phyloP scores from a whole-genome alignment of 805 yeast genomes.

The Blastobotrys americana region DNA sequence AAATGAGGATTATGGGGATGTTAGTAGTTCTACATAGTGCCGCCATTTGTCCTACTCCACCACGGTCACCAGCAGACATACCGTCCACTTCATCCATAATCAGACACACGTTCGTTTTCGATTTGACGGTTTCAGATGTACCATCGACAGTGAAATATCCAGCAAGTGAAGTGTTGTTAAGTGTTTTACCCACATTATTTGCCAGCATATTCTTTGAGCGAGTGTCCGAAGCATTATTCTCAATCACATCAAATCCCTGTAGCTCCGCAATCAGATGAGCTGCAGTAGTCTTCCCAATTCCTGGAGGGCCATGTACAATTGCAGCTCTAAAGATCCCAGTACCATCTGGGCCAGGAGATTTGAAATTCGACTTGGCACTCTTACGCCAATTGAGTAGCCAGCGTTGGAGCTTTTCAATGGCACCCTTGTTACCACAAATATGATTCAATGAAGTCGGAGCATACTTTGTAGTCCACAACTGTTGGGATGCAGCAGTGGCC shows the following conservation, averaged over 20 bases:
- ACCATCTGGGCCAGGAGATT: constrained; percentile 52
- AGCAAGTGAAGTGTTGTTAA: constrained; percentile 74
- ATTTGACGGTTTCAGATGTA: constrained; percentile 24
- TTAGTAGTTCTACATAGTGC: constrained; percentile 76
- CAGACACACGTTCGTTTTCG: constrained; percentile 60
- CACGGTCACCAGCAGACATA: constrained; percentile 98
- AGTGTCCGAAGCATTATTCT: constrained; percentile 84
- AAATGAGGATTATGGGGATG: constrained; percentile 86
- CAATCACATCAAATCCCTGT: constrained; percentile 72
- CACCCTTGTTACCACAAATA: constrained; percentile 85
- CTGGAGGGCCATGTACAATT: constrained; percentile 87
- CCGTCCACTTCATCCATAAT: constrained; percentile 99
- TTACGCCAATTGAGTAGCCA: constrained; percentile 80
- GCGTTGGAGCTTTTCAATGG: constrained; percentile 51
- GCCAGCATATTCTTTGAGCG: constrained; percentile 75
- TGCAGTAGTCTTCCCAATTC: constrained; percentile 87
- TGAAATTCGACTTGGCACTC: constrained; percentile 47
- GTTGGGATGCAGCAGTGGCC: constrained; percentile 22
- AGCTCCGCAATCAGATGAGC: constrained; percentile 79
- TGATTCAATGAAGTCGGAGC: constrained; percentile 75
- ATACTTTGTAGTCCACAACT: constrained; percentile 87
- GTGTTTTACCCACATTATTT: constrained; percentile 57
- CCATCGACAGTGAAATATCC: constrained; percentile 55
- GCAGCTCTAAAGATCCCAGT: constrained; percentile 72
- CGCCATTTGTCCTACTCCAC: constrained; percentile 94